Base-by-base conservation (phyloP, 2,329 filamentous ascomycete species). In the Cladosporium sp. region DNA sequence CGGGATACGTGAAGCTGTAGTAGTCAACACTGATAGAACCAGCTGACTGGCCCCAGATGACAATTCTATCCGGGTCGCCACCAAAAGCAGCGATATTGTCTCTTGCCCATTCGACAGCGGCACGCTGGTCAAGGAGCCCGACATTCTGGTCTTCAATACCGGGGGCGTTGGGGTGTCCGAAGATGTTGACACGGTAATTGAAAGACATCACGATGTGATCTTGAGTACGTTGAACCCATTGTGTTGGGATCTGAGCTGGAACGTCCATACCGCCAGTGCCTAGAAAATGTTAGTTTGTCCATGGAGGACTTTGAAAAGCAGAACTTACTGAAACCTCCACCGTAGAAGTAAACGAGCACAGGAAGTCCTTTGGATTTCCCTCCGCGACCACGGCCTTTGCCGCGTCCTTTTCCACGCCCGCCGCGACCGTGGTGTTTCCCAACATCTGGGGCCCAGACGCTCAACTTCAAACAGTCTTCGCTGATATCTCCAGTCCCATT, bases 261-360 rank as follows among this genome's bases (percentile, higher is more conserved):
- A 80, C 77, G 9, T 50, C 68, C 59, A 55, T 72, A 59, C 60
- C 73, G 16, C 61, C 53, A 19, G 35, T 51, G 22, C 57, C 59
- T 69, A 84, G 85, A 7, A 72, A 76, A 2, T 82, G 82, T 40
- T 82, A 82, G 60, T 85, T 80, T 25, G 85, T 66, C 59, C 82
- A 83, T 20, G 3, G 16, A 12, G 19, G 8, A 20, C 3, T 20
- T 20, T 7, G 11, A 9, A 16, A 20, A 11, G 11, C 5, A n/a
- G 9, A 5, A 46, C 36, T 20, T 13, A 47, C 43, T 33, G 52
- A 74, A 76, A 2, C 70, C 69, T 13, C 76, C 76, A 4, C 75
- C 76, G 33, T 74, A 72, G 30, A 77, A 65, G 64, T 72, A 78
- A 16, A 72, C 67, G 4, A 74, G 58, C 0, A 78, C 75, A 1